Evolutionary conservation across 1,284 basidiomycete genomes (phyloP), one percentile per base, ranked within the genome.

Genomic region (Microbotryum lychnidis-dioicae): DNA sequence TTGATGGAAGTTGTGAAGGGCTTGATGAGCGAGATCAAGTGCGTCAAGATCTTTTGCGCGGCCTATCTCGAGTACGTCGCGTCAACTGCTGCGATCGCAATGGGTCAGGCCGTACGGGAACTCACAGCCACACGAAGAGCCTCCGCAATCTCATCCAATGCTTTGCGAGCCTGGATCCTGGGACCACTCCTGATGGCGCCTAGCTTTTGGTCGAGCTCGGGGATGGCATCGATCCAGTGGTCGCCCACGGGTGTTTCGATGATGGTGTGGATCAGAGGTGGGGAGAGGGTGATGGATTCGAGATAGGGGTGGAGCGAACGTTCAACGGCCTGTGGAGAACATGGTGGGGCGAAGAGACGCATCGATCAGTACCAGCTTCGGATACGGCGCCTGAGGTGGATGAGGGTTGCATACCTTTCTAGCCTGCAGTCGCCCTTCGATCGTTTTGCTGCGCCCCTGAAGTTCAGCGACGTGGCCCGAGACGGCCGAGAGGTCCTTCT

Each of bases 401-500:
- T 31, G 31, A 10, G 6, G 6, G 23, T 3, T 33, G 76, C 83
- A 62, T 70, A 93, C 91, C 75, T 86, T 82, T 60, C 92, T 81
- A 53, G 85, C 87, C 74, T 86, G 88, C 57, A 97, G 80, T 62
- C 87, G 82, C 63, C 82, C 83, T 67, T 97, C 93, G 54, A 98
- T 94, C 53, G 87, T 85, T 67, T 89, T 87, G 72, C 89, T 93
- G 46, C 90, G 83, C 64, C 84, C 82, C 74, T 98, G 94, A 27
- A 99, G 80, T 67, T 94, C 88, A 0, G 89, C 87, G 73, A 99
- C 96, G 73, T 98, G 93, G 0, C 90, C 88, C 3, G 94, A 97
- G 6, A 97, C 92, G 2, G 87, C 85, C 4, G 88, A 87, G 6
- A 99, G 80, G 76, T 99, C 93, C 68, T 82, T 86, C 75, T 97